A percentile compares a stretch with the other conserved stretches of the same genome.
These are phyloP conservation scores for Tricholomella constricta DNA, from an alignment of 768 basidiomycete genomes.

Conservation along the genomic window DNA sequence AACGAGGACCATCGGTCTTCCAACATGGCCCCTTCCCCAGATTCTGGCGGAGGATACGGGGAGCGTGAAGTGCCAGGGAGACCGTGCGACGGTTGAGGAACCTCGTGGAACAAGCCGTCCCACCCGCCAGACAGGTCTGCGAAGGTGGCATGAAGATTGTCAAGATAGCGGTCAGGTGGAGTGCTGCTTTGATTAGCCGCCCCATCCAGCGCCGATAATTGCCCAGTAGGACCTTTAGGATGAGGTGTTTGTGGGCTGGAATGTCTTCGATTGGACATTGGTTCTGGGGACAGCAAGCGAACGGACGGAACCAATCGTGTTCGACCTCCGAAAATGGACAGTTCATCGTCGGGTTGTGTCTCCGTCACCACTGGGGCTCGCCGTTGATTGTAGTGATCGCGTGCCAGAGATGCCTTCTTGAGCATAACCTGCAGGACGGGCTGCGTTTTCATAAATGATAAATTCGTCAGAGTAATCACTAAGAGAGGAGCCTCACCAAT, in stretches of 20 bases:
- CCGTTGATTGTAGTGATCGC: slow-evolving; percentile 16
- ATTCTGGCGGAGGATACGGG: slow-evolving; percentile 3
- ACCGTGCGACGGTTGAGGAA: slow-evolving; percentile 26
- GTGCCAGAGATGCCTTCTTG: slow-evolving; percentile 40
- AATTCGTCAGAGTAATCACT: background rate
- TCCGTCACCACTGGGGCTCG: slow-evolving; percentile 19
- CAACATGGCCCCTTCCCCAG: slow-evolving; percentile 25
- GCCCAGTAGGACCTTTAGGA: background rate
- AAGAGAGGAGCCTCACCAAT: slow-evolving; percentile 37
- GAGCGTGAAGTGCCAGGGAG: slow-evolving; percentile 3
- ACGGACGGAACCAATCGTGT: slow-evolving; percentile 25
- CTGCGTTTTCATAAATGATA: slow-evolving; percentile 25
- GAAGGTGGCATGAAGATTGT: slow-evolving; percentile 22
- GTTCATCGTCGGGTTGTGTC: slow-evolving; percentile 30
- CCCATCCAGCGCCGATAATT: background rate
- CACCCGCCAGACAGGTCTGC: slow-evolving; percentile 36
- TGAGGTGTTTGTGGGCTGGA: background rate
- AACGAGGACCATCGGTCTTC: slow-evolving; percentile 45
- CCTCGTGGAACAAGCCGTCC: slow-evolving; percentile 40
- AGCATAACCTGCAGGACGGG: slow-evolving; percentile 48
- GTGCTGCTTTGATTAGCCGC: background rate
- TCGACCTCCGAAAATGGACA: slow-evolving; percentile 36
- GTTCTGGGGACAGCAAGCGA: background rate
- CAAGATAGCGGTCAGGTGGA: slow-evolving; percentile 2
- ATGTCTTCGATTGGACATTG: background rate